A percentile compares a stretch with the other conserved stretches of the same genome.
These are phyloP conservation scores for Phytophthora citrophthora DNA, from an alignment of 352 stramenopile genomes.

Conservation along the genomic window DNA sequence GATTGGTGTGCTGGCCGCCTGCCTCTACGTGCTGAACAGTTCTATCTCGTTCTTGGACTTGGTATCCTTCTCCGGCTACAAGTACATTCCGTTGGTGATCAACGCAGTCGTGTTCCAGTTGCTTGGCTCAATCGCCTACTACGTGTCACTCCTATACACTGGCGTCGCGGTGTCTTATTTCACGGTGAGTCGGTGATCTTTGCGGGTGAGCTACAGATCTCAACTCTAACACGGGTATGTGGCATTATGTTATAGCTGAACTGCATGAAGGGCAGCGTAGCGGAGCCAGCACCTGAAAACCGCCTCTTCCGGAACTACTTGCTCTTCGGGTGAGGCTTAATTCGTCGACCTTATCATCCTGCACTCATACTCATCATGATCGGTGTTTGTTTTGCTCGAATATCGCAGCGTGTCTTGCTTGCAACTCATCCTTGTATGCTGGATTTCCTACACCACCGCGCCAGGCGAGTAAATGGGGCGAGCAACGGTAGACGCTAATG, in stretches of 20 bases:
- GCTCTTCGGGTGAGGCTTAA: slow-evolving; percentile 70
- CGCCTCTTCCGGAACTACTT: slow-evolving; percentile 88
- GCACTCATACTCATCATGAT: not conserved
- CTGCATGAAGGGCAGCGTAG: slow-evolving; percentile 87
- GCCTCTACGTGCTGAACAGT: slow-evolving; percentile 95
- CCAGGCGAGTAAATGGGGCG: slow-evolving; percentile 52
- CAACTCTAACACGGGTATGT: slow-evolving; percentile 10
- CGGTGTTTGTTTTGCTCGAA: not conserved
- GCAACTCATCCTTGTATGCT: slow-evolving; percentile 82
- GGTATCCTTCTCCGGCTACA: slow-evolving; percentile 98
- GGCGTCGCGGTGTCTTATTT: slow-evolving; percentile 94
- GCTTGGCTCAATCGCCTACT: slow-evolving; percentile 90
- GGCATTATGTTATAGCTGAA: slow-evolving; percentile 59
- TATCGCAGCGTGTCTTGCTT: slow-evolving; percentile 73
- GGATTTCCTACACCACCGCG: slow-evolving; percentile 87
- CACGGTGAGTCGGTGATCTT: slow-evolving; percentile 71
- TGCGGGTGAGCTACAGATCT: not conserved
- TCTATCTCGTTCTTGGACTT: slow-evolving; percentile 96
- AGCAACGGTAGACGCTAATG: slow-evolving; percentile 6
- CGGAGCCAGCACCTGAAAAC: slow-evolving; percentile 74
- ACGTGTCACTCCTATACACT: slow-evolving; percentile 94
- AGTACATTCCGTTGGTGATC: slow-evolving; percentile 97
- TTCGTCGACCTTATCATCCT: not conserved
- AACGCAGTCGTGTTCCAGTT: slow-evolving; percentile 93
- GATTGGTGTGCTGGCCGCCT: slow-evolving; percentile 94